These are phyloP conservation scores for Thelephora terrestris DNA, from an alignment of 1,284 basidiomycete species.

Conservation along the genomic window DNA sequence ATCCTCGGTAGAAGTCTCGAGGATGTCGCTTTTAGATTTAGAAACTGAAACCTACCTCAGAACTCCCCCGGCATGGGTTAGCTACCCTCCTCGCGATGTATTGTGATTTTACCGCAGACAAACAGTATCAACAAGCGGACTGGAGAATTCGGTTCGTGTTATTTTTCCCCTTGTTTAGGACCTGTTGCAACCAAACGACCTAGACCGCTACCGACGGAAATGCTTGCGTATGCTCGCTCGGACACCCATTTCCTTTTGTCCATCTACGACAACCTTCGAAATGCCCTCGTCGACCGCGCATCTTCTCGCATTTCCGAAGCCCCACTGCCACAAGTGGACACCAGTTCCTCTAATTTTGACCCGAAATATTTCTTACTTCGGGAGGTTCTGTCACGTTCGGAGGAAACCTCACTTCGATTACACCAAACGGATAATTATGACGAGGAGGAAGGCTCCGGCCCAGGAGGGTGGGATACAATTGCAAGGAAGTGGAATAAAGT, in stretches of 20 bases:
- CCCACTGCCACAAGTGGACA: slow-evolving; percentile 15
- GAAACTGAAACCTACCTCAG: slow-evolving; percentile 25
- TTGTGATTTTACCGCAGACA: slow-evolving; percentile 88
- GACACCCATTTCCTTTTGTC: slow-evolving; percentile 94
- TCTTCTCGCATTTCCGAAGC: slow-evolving; percentile 26
- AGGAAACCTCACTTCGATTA: slow-evolving; percentile 60
- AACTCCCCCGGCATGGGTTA: slow-evolving; percentile 77
- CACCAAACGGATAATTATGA: slow-evolving; percentile 68
- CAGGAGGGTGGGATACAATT: slow-evolving; percentile 66
- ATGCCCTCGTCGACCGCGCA: slow-evolving; percentile 67
- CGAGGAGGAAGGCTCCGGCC: slow-evolving; percentile 48
- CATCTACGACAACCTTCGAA: slow-evolving; percentile 89
- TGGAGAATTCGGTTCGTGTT: slow-evolving; percentile 81
- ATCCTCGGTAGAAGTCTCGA: slow-evolving; percentile 47
- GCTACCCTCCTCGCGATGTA: slow-evolving; percentile 84
- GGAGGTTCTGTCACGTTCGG: slow-evolving; percentile 58
- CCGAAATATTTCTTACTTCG: slow-evolving; percentile 30
- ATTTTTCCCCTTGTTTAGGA: slow-evolving; percentile 1
- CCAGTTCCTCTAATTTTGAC: slow-evolving; percentile 7
- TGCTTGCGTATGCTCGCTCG: slow-evolving; percentile 88
- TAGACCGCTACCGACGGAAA: slow-evolving; percentile 79
- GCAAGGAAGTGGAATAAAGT: slow-evolving; percentile 74
- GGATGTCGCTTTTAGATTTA: slow-evolving; percentile 4
- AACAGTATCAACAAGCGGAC: slow-evolving; percentile 92
- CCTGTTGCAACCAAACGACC: not conserved